Evolutionary conservation across 2,329 filamentous ascomycete species (phyloP).

Genomic region (Aspergillus sp.): DNA sequence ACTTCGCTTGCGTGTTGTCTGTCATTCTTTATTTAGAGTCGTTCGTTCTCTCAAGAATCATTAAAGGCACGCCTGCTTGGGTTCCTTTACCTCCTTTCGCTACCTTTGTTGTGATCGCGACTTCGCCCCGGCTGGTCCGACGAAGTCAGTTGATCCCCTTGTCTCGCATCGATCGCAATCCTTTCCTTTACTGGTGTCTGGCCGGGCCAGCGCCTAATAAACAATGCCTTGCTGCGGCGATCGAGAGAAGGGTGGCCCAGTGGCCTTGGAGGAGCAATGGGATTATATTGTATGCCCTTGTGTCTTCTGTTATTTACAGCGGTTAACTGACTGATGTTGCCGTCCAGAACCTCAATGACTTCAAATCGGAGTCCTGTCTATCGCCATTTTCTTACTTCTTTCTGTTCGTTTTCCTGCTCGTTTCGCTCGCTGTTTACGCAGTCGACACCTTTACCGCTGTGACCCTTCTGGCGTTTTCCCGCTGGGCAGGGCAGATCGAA

Average conservation of each 20-base stretch:
- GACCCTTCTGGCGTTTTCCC: slow-evolving; percentile 84
- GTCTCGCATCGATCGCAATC: slow-evolving; percentile 8
- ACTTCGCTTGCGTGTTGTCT: slow-evolving; percentile 6
- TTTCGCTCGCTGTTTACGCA: slow-evolving; percentile 80
- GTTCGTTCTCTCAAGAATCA: slow-evolving; percentile 7
- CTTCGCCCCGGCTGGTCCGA: slow-evolving; percentile 38
- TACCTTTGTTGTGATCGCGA: slow-evolving; percentile 19
- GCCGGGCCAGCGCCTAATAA: slow-evolving; percentile 29
- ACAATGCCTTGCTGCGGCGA: slow-evolving; percentile 68
- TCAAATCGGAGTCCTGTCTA: slow-evolving; percentile 77
- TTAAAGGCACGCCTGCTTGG: background rate
- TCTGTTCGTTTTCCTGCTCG: slow-evolving; percentile 74
- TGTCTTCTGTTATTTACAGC: too few relatives aligned
- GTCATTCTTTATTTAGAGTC: slow-evolving; percentile 16
- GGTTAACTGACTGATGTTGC: slow-evolving; percentile 7
- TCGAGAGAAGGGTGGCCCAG: slow-evolving; percentile 56
- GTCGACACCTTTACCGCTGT: slow-evolving; percentile 93
- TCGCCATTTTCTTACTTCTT: slow-evolving; percentile 78
- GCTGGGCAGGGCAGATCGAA: slow-evolving; percentile 81
- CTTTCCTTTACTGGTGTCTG: slow-evolving; percentile 16
- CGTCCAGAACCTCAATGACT: slow-evolving; percentile 64
- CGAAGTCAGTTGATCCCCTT: slow-evolving; percentile 25
- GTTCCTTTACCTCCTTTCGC: slow-evolving; percentile 3
- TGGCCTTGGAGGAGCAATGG: slow-evolving; percentile 87
- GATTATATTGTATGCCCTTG: slow-evolving; percentile 72